Conservation (phyloP, 2,329 filamentous ascomycete genomes). For the Trichophyton simii region DNA sequence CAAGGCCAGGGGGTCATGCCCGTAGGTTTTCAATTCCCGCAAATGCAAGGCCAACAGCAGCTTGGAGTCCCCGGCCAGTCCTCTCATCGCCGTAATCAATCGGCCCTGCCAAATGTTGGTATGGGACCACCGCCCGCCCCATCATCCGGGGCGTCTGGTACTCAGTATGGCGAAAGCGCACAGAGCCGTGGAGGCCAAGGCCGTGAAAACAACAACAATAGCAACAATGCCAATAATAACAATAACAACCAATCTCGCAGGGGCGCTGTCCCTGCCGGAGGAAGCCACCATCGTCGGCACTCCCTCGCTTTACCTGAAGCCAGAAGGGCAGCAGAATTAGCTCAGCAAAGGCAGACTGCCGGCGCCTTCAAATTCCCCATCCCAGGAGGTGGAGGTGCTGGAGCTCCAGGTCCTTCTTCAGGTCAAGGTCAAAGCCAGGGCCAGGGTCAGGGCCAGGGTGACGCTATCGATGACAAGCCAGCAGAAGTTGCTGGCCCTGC, state of each 20-base stretch:
- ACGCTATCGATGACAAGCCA: constrained; percentile 40
- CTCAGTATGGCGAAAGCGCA: constrained; percentile 30
- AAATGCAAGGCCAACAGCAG: constrained; percentile 54
- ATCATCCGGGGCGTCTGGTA: constrained; percentile 61
- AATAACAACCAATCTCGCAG: constrained; percentile 51
- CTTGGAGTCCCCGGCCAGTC: constrained; percentile 47
- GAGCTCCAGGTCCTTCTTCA: constrained; percentile 38
- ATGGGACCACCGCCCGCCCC: constrained; percentile 88
- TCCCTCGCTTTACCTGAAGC: constrained; percentile 89
- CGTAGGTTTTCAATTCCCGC: constrained; percentile 68
- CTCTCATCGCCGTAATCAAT: constrained; percentile 95
- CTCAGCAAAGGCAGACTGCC: constrained; percentile 90
- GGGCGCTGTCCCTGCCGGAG: constrained; percentile 53
- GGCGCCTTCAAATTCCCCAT: constrained; percentile 90
- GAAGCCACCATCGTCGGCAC: constrained; percentile 85
- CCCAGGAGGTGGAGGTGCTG: constrained; percentile 53
- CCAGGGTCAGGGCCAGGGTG: constrained; percentile 34
- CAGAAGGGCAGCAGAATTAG: constrained; percentile 92
- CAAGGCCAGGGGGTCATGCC: constrained; percentile 44
- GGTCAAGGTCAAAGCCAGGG: constrained; percentile 28
- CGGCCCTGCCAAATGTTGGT: constrained; percentile 81
- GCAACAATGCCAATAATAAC: not conserved
- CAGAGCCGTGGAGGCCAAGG: constrained; percentile 43
- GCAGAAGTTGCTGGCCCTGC: not conserved
- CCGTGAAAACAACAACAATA: constrained; percentile 47